Evolutionary conservation across 768 basidiomycete species (phyloP), one percentile per base, ranked within the genome.

Genomic region (Panus rudis): DNA sequence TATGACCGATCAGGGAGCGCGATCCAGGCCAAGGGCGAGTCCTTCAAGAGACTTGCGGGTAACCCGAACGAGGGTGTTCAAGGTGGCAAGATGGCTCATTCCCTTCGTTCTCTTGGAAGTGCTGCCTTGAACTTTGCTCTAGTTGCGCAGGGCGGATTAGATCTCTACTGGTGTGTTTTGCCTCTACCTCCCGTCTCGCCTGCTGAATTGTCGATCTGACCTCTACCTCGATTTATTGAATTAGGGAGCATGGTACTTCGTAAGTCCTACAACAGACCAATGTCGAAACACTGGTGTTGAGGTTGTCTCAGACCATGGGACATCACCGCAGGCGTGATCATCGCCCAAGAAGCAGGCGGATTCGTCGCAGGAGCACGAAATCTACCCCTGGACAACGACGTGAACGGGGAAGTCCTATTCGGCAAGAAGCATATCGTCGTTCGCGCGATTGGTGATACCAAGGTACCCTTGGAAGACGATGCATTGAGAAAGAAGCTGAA

Each of bases 281-380:
- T n/a, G 25, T 27, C n/a, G n/a, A n/a, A n/a, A n/a, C n/a, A n/a
- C n/a, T n/a, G n/a, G n/a, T n/a, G n/a, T n/a, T n/a, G n/a, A n/a
- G 41, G 30, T 19, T 12, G 19, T n/a, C n/a, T 14, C 20, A 76
- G 73, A 71, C 78, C 85, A 13, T 93, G 90, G 92, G 88, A 93
- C 61, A 84, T 93, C 32, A 90, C 83, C 52, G 79, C 94, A 2
- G 94, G 92, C 0, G 80, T 88, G 11, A 81, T 94, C 52, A 93
- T 98, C 47, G 84, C 88, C 0, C 76, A 88, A 48, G 94, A 94
- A 60, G 87, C 93, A 0, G 94, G 94, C 4, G 78, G 84, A 11
- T 65, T 82, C 11, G 79, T 88, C 24, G 82, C 84, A 14, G 91
- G 89, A 25, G 80, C 80, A 38, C 72, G 82, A 39, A 64, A 61